phyloP scores from a whole-genome alignment of 352 stramenopile species.

The Thraustotheca clavata region DNA sequence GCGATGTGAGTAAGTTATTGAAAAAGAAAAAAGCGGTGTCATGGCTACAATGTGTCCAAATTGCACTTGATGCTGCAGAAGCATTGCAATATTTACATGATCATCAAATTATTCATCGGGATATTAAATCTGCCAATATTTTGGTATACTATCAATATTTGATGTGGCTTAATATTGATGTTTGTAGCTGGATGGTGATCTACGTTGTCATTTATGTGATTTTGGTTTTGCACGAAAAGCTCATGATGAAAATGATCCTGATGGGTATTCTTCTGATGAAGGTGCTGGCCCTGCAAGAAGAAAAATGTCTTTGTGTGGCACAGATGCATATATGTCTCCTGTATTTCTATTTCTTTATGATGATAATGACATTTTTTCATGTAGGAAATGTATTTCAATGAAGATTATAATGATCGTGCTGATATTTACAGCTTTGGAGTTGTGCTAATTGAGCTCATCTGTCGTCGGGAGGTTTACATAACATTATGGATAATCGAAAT shows the following conservation, averaged over 20 bases:
- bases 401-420: constrained; percentile 52
- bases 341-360: background rate
- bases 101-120: constrained; percentile 64
- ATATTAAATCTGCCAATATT: constrained; percentile 87
- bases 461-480: constrained; percentile 48
- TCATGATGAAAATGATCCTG: background rate
- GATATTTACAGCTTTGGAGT: constrained; percentile 82
- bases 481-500: background rate
- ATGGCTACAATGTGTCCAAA: constrained; percentile 50
- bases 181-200: constrained; percentile 46
- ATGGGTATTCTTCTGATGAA: constrained; percentile 20
- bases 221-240: constrained; percentile 60
- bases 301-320: constrained; percentile 77
- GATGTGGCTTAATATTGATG: background rate
- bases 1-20: constrained; percentile 63
- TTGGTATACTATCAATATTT: constrained; percentile 25
- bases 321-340: constrained; percentile 31
- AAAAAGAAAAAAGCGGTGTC: constrained; percentile 35
- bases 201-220: constrained; percentile 72
- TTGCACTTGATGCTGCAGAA: constrained; percentile 70
- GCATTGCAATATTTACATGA: constrained; percentile 95
- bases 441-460: constrained; percentile 83
- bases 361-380: background rate
- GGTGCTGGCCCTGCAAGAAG: constrained; percentile 34
- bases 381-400: constrained; percentile 24